Base-by-base conservation (phyloP, 345 rosid genomes). In the Salix suchowensis region DNA sequence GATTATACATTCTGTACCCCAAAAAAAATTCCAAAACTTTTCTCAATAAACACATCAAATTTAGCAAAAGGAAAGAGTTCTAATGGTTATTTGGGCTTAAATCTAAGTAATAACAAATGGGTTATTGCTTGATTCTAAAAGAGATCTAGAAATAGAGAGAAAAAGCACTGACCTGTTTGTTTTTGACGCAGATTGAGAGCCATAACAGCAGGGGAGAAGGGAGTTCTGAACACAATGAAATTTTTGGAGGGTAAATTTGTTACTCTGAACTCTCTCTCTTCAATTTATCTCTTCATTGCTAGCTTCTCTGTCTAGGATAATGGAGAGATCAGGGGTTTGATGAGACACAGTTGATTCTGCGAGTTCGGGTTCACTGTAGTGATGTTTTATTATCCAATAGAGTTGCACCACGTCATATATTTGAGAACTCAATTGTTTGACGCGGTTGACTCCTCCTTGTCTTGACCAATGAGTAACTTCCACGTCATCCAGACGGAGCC, bases 111-210 rank as follows among this genome's bases (percentile, higher is more conserved):
- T 34, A 50, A 6, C 1, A 69, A 6, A 23, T 19, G 40, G 37
- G 32, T 36, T 23, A 34, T 18, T 13, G 68, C 77, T 72, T 61
- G 30, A 68, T 54, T 54, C 7, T 21, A 52, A 16, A 73, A 7
- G 26, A 52, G 74, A 74, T 30, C 42, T 0, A 37, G 21, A 70
- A 58, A 13, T 1, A 14, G 64, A 46, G 64, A 58, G 64, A n/a
- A n/a, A n/a, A 58, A 58, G 65, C 18, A 10, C 11, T 74, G 91
- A 91, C 99, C 99, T n/a, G 96, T 88, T 79, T 96, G 99, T 76
- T 91, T 96, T 66, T 90, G 97, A 42, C 97, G 97, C 83, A 96
- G 98, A 86, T 94, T 92, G 87, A 96, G 97, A 72, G 97, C 97
- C 99, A 92, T 96, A n/a, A 76, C 21, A 67, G 83, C 72, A 65